Evolutionary conservation across 1,284 basidiomycete species (phyloP), one percentile per base, ranked within the genome.

Genomic region (Pseudozyma tsukubaensis): DNA sequence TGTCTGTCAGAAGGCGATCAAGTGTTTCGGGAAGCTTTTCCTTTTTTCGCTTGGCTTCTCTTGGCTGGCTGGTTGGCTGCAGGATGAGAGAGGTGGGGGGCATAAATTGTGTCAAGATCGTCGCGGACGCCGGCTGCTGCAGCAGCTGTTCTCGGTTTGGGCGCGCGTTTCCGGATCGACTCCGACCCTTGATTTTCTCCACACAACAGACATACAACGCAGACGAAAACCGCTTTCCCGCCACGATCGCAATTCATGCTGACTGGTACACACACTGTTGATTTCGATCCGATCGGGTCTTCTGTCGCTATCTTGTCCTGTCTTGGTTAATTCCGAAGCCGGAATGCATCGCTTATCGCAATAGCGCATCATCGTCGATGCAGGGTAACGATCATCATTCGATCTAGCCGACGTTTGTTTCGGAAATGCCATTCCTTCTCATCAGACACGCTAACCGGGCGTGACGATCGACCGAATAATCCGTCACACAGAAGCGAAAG

Each of bases 321-420:
- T 29, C 24, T 29, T 29, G 24, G 24, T 29, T 29, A 3, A 6
- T 29, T 29, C 24, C 24, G 24, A 29, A 29, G 39, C 8, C 13
- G 47, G 29, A 48, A 34, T 48, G 24, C 47, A 16, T 34, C 14
- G 18, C 1, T 21, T 14, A 29, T 36, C 13, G 24, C 24, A 29
- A 29, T 29, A 29, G 24, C 24, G 24, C 24, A 29, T 39, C 16
- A 7, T 16, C 40, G 50, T 40, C 18, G 16, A 13, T 34, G 4
- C 16, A 34, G 45, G 24, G 24, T 21, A n/a, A n/a, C n/a, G n/a
- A n/a, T n/a, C n/a, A 42, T 52, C 39, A 43, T 43, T 29, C 40
- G 39, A 52, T 52, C 39, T 42, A 52, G 50, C 50, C 40, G 50
- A 52, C 50, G 5, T 39, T 16, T 29, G 24, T 29, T 29, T 52